Percentiles rank a stretch among this genome's conserved stretches.
phyloP scores from a whole-genome alignment of 2,329 filamentous ascomycete species.

The Fusarium transvaalense region DNA sequence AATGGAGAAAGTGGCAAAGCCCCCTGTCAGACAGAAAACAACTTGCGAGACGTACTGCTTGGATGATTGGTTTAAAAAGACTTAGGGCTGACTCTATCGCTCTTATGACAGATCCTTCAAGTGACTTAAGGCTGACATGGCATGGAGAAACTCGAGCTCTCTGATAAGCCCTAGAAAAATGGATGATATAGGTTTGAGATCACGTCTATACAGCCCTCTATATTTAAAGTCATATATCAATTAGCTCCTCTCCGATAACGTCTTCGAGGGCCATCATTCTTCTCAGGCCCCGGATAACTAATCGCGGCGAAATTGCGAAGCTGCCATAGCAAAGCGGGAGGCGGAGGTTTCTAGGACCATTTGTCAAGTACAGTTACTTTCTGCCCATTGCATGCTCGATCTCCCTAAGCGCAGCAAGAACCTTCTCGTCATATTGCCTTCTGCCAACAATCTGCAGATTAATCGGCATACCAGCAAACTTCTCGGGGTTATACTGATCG shows the following conservation, averaged over 20 bases:
- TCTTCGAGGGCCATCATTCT: background rate
- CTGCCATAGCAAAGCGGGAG: background rate
- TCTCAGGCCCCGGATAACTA: background rate
- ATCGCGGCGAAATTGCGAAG: background rate
- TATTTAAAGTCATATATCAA: too few species aligned
- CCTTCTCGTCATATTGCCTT: constrained; percentile 51
- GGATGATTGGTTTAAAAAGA: background rate
- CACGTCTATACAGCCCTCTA: too few species aligned
- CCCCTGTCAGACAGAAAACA: background rate
- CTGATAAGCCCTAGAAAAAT: too few species aligned
- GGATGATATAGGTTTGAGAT: too few species aligned
- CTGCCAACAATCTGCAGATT: constrained; percentile 49
- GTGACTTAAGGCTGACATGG: too few species aligned
- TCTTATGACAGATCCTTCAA: too few species aligned
- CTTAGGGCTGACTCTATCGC: background rate
- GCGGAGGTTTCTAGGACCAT: background rate
- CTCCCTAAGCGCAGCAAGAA: constrained; percentile 45
- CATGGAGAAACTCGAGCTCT: too few species aligned
- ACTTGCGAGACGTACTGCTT: background rate
- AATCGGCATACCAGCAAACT: constrained; percentile 45
- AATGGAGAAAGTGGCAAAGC: background rate
- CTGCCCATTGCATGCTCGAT: constrained; percentile 46
- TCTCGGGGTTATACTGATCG: constrained; percentile 48
- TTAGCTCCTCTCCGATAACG: too few species aligned
- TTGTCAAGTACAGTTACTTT: constrained; percentile 3